Conservation (phyloP, 768 basidiomycete species). For the Pleurotus ostreatus region DNA sequence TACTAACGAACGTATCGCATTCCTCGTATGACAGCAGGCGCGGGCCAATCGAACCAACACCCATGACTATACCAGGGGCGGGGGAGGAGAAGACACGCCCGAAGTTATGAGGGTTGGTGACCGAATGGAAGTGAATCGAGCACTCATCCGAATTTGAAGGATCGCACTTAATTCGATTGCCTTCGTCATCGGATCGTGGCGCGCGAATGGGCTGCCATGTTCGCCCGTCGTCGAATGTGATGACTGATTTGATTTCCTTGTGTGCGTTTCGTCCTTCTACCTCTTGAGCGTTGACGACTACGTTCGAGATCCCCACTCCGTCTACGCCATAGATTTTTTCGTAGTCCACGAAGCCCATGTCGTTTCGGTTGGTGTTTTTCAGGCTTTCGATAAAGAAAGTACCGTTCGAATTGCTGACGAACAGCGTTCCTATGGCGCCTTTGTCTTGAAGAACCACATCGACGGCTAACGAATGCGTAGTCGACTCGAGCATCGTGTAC, state of each 20-base stretch:
- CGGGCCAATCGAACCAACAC: slow-evolving; percentile 85
- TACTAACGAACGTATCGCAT: slow-evolving; percentile 91
- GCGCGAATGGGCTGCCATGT: slow-evolving; percentile 70
- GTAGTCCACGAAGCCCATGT: slow-evolving; percentile 86
- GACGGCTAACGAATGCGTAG: slow-evolving; percentile 88
- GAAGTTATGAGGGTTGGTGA: slow-evolving; percentile 89
- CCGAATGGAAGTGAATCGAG: slow-evolving; percentile 89
- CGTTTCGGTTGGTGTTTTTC: slow-evolving; percentile 89
- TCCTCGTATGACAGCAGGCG: slow-evolving; percentile 71
- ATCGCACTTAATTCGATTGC: slow-evolving; percentile 62
- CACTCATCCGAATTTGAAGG: slow-evolving; percentile 54
- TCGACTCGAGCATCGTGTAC: slow-evolving; percentile 94
- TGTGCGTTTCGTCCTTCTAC: slow-evolving; percentile 65
- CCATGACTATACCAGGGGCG: slow-evolving; percentile 94
- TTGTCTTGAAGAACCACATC: slow-evolving; percentile 81
- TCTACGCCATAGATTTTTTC: slow-evolving; percentile 84
- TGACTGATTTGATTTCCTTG: slow-evolving; percentile 74
- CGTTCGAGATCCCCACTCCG: slow-evolving; percentile 88
- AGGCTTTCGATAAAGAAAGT: slow-evolving; percentile 92
- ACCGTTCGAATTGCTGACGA: slow-evolving; percentile 94
- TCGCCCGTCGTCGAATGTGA: slow-evolving; percentile 91
- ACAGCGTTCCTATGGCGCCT: slow-evolving; percentile 79
- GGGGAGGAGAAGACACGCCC: slow-evolving; percentile 93
- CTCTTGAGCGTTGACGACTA: slow-evolving; percentile 79
- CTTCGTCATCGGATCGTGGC: slow-evolving; percentile 54